A percentile compares a stretch with the other conserved stretches of the same genome.
Conservation (phyloP, 495 filamentous ascomycete species). For the Tuber microsphaerosporum region DNA sequence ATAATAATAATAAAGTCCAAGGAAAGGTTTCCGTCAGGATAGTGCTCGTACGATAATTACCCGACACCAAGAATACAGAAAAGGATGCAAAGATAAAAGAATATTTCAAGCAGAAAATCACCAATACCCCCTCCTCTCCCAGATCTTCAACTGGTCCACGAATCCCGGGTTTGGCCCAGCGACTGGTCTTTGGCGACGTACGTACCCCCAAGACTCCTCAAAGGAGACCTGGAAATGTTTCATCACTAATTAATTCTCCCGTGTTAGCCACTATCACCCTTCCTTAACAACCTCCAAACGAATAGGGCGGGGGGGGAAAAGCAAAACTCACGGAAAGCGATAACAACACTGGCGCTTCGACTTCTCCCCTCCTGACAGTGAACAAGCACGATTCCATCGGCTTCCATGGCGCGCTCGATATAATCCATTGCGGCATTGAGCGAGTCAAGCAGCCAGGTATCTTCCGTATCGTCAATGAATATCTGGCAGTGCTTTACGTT, state of each 20-base stretch:
- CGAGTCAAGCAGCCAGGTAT: slow-evolving; percentile 31
- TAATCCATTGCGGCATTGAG: slow-evolving; percentile 30
- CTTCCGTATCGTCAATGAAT: slow-evolving; percentile 32
- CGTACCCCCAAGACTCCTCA: slow-evolving; percentile 32
- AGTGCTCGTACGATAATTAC: not conserved
- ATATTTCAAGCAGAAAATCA: slow-evolving; percentile 11
- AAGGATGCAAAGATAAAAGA: not conserved
- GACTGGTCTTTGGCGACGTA: slow-evolving; percentile 30
- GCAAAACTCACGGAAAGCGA: slow-evolving; percentile 27
- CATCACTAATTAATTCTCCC: slow-evolving; percentile 17
- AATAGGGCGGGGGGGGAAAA: not conserved
- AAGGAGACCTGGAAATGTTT: slow-evolving; percentile 33
- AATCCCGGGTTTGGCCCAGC: slow-evolving; percentile 33
- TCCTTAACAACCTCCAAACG: not conserved
- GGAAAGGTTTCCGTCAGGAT: not conserved
- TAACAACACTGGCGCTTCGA: slow-evolving; percentile 31
- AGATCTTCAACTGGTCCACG: slow-evolving; percentile 35
- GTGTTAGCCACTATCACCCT: not conserved
- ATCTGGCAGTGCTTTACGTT: slow-evolving; percentile 34
- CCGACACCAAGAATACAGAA: not conserved
- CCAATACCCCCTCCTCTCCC: slow-evolving; percentile 35
- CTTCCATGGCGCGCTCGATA: slow-evolving; percentile 27
- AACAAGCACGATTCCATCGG: slow-evolving; percentile 26
- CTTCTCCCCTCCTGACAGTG: slow-evolving; percentile 34
- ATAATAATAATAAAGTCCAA: not conserved